Evolutionary conservation across 768 basidiomycete species (phyloP).

Genomic region (Sarcomyxa edulis): DNA sequence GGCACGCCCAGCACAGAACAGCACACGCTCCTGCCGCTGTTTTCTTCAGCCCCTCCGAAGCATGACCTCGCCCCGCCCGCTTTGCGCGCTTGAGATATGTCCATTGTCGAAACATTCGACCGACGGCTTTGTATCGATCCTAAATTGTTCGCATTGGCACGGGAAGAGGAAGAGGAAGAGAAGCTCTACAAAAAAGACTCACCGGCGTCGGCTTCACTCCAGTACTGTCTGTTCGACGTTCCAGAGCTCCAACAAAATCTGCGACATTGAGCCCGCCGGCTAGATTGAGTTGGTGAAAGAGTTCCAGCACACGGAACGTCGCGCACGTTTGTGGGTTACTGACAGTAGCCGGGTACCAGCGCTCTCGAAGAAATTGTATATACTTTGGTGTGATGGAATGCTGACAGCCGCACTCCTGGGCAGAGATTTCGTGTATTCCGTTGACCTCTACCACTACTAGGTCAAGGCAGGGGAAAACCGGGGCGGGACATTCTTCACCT

Average conservation of each 20-base stretch:
- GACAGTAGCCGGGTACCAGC: slow-evolving; percentile 11
- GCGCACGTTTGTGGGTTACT: slow-evolving; percentile 9
- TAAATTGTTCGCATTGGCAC: slow-evolving; percentile 7
- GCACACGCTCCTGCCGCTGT: slow-evolving; percentile 8
- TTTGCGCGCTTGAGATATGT: slow-evolving; percentile 3
- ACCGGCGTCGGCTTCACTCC: not conserved
- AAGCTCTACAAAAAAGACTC: not conserved
- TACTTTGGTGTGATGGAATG: slow-evolving; percentile 4
- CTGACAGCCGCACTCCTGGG: slow-evolving; percentile 18
- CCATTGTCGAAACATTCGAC: slow-evolving; percentile 8
- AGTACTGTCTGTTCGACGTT: not conserved
- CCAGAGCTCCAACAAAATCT: slow-evolving; percentile 10
- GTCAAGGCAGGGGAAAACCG: not conserved
- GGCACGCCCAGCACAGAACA: slow-evolving; percentile 13
- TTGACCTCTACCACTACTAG: slow-evolving; percentile 14
- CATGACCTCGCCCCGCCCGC: slow-evolving; percentile 10
- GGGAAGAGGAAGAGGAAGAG: not conserved
- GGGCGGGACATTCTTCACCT: slow-evolving; percentile 8
- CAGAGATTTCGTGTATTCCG: slow-evolving; percentile 16
- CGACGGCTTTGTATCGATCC: no score
- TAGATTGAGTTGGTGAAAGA: slow-evolving; percentile 9
- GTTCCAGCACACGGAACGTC: slow-evolving; percentile 7
- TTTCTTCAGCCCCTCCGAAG: not conserved
- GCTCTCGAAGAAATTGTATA: slow-evolving; percentile 7
- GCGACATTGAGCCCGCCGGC: slow-evolving; percentile 10